A percentile compares a stretch with the other conserved stretches of the same genome.
phyloP scores from a whole-genome alignment of 2,329 filamentous ascomycete species.

The Rachicladosporium sp. region DNA sequence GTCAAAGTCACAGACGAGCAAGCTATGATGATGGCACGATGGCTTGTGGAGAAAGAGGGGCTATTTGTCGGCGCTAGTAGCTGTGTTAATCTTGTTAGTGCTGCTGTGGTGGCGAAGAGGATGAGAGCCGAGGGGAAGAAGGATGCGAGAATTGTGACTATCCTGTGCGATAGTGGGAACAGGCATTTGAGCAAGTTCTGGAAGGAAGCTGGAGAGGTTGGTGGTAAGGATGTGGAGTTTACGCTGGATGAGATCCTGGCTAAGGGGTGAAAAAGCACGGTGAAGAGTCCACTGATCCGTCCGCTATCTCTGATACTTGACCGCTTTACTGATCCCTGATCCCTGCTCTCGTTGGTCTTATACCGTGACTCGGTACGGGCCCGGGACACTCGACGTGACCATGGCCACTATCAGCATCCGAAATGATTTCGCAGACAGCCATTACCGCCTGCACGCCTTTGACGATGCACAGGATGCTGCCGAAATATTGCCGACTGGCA shows the following conservation, averaged over 20 bases:
- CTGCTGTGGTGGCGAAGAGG: slow-evolving; percentile 53
- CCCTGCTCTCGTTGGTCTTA: no score
- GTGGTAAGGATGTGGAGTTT: slow-evolving; percentile 35
- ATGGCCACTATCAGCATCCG: no score
- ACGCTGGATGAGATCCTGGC: slow-evolving; percentile 46
- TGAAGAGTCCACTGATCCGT: no score
- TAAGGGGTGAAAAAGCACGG: neutral
- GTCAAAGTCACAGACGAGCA: slow-evolving; percentile 79
- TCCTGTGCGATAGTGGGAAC: slow-evolving; percentile 67
- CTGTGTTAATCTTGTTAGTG: slow-evolving; percentile 88
- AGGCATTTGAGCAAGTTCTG: slow-evolving; percentile 78
- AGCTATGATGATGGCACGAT: slow-evolving; percentile 86
- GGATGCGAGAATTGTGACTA: slow-evolving; percentile 56
- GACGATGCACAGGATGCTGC: no score
- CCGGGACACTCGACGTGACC: no score
- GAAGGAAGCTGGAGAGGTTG: slow-evolving; percentile 58
- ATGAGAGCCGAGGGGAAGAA: slow-evolving; percentile 38
- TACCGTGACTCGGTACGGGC: no score
- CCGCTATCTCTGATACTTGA: no score
- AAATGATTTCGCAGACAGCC: no score
- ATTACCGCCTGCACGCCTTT: no score
- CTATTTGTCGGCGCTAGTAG: slow-evolving; percentile 91
- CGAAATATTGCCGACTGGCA: no score
- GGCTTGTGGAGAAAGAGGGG: slow-evolving; percentile 90
- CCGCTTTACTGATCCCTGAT: no score